Conservation (phyloP, 2,329 filamentous ascomycete genomes). For the Paraconiothyrium sp. region DNA sequence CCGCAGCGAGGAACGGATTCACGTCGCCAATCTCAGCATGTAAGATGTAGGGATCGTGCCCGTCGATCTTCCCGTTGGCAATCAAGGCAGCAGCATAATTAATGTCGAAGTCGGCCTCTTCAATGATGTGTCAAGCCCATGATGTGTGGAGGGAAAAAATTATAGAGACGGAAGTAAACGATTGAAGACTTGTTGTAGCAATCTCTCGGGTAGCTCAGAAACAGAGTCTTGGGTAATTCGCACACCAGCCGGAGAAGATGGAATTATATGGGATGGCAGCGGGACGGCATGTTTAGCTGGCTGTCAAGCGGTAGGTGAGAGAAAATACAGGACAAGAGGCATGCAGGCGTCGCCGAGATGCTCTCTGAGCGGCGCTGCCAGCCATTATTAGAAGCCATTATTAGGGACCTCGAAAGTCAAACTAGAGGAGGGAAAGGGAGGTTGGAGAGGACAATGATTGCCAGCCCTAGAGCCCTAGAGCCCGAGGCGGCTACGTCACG, state of each 20-base stretch:
- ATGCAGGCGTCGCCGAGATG: constrained; percentile 15
- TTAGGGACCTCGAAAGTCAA: constrained; percentile 1
- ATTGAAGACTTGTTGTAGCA: constrained; percentile 13
- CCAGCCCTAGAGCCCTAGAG: too few species aligned
- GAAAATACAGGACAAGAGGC: constrained; percentile 12
- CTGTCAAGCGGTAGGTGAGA: constrained; percentile 22
- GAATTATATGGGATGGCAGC: constrained; percentile 18
- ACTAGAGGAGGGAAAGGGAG: constrained; percentile 15
- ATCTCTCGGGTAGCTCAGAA: constrained; percentile 19
- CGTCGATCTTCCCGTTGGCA: not conserved
- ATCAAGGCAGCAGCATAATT: not conserved
- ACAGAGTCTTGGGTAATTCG: constrained; percentile 16
- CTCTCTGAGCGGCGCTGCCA: constrained; percentile 16
- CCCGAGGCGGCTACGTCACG: not conserved
- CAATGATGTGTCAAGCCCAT: constrained; percentile 8
- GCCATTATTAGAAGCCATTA: constrained; percentile 19
- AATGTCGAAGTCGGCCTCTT: not conserved
- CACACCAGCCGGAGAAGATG: constrained; percentile 16
- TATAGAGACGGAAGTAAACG: constrained; percentile 7
- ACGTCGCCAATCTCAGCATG: not conserved
- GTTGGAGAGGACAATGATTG: constrained; percentile 1
- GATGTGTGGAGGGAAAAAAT: constrained; percentile 14
- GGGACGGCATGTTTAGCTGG: constrained; percentile 21
- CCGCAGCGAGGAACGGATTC: constrained; percentile 13
- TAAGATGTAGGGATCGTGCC: not conserved